phyloP scores from a whole-genome alignment of 2,329 filamentous ascomycete genomes.

The Anisogramma anomala region DNA sequence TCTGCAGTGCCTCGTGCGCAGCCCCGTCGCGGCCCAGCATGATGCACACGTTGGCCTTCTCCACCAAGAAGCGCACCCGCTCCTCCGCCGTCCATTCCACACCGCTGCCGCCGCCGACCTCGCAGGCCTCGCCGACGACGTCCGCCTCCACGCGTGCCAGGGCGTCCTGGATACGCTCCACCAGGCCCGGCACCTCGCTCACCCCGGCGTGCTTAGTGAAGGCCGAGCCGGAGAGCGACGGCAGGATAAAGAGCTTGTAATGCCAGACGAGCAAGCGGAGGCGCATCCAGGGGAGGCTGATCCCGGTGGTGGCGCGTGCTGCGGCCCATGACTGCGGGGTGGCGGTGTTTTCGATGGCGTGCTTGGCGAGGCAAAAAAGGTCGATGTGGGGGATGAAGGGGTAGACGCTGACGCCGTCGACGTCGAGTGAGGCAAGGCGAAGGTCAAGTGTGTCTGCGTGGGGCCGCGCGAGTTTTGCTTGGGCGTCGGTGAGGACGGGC shows the following conservation, averaged over 20 bases:
- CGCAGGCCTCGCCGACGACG: conserved; percentile 21
- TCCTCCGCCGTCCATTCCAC: conserved; percentile 33
- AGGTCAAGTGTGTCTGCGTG: conserved; percentile 28
- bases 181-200: conserved; percentile 47
- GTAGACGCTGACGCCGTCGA: conserved; percentile 82
- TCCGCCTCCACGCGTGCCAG: conserved; percentile 31
- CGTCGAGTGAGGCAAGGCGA: conserved; percentile 58
- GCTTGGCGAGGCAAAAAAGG: conserved; percentile 62
- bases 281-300: conserved; percentile 46
- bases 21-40: conserved; percentile 71
- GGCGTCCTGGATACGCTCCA: conserved; percentile 34
- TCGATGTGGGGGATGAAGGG: conserved; percentile 73
- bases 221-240: conserved; percentile 40
- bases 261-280: conserved; percentile 64
- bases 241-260: conserved; percentile 48
- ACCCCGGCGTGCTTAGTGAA: conserved; percentile 46
- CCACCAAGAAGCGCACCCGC: conserved; percentile 63
- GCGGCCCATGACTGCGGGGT: conserved; percentile 26
- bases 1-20: conserved; percentile 58
- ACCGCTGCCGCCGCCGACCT: conserved; percentile 13
- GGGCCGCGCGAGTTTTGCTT: conserved; percentile 9
- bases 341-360: conserved; percentile 27
- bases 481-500: conserved; percentile 49
- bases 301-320: neutral
- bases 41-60: conserved; percentile 72